Base-by-base conservation (phyloP, 2,329 filamentous ascomycete genomes). In the Aspergillus phoenicis region DNA sequence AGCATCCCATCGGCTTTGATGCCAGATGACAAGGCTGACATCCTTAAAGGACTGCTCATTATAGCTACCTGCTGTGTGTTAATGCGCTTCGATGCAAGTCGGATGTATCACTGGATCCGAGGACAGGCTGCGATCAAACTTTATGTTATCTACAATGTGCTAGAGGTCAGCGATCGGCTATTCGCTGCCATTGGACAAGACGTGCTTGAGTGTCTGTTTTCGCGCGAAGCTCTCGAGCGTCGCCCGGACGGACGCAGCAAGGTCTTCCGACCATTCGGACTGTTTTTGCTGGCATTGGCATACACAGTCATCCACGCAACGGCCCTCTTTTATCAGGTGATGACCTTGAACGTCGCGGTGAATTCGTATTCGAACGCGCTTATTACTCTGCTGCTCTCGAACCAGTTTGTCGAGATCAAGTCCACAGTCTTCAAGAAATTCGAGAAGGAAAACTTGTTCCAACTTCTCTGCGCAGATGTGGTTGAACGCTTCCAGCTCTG, bases 371-470 rank as follows among this genome's bases (percentile, higher is more conserved):
- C 93, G 0, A 99, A 99, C 72, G 94, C 95, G 0, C 82, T 99
- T 4, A 83, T 99, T 36, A 97, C 95, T 0, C 85, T 99, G 0
- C 83, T 99, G 2, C 87, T 99, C 73, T 97, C 93, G 6, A 99
- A 98, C 72, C 96, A 99, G 73, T 99, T 99, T 70, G 95, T 99
- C 47, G 95, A 99, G 79, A 97, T 99, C 82, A 99, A 99, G 73
- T 91, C 91, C 62, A 96, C 93, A 0, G 96, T 99, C 0, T 99
- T 99, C 82, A 98, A 99, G 80, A 95, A 94, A 62, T 96, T 98
- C 65, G 95, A 99, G 70, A 98, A 97, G 75, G 95, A 99, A 73
- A 98, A 97, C 66, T 81, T 97, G 0, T 99, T 99, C 73, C 95
- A 99, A 75, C 83, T 99, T 13, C 96, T 94, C 0, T 99, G 95